Evolutionary conservation across 1,139 yeast species (phyloP).

Genomic region (Scheffersomyces illinoinensis): DNA sequence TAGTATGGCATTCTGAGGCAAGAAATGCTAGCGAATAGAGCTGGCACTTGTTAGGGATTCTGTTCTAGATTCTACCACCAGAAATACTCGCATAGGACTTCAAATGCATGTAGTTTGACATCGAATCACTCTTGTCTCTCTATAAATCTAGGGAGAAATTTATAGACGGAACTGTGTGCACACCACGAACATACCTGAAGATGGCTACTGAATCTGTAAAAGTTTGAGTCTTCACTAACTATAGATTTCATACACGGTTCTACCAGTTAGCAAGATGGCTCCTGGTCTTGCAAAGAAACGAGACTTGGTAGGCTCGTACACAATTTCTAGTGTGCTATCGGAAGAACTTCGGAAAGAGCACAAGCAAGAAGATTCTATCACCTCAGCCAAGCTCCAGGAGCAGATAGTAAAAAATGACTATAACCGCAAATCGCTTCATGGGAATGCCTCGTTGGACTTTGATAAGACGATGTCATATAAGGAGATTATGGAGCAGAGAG

Average conservation of each 20-base stretch:
- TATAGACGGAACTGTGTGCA: background rate
- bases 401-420: constrained; percentile 19
- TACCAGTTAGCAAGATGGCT: background rate
- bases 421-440: constrained; percentile 22
- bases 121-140: background rate
- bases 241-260: background rate
- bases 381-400: constrained; percentile 19
- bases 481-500: constrained; percentile 38
- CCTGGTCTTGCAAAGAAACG: constrained; percentile 12
- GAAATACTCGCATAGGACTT: too few relatives aligned
- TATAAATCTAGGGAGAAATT: background rate
- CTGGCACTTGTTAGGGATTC: too few relatives aligned
- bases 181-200: background rate
- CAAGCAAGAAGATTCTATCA: constrained; percentile 37
- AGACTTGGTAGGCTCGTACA: constrained; percentile 29
- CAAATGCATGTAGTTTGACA: too few relatives aligned
- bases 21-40: too few relatives aligned
- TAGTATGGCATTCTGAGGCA: too few relatives aligned
- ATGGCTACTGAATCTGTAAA: background rate
- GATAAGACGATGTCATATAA: constrained; percentile 28
- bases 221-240: background rate
- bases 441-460: constrained; percentile 25
- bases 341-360: constrained; percentile 27
- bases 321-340: constrained; percentile 31
- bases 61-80: too few relatives aligned